Evolutionary conservation across 805 yeast species (phyloP).

Genomic region (Phaffomyces thermotolerans): DNA sequence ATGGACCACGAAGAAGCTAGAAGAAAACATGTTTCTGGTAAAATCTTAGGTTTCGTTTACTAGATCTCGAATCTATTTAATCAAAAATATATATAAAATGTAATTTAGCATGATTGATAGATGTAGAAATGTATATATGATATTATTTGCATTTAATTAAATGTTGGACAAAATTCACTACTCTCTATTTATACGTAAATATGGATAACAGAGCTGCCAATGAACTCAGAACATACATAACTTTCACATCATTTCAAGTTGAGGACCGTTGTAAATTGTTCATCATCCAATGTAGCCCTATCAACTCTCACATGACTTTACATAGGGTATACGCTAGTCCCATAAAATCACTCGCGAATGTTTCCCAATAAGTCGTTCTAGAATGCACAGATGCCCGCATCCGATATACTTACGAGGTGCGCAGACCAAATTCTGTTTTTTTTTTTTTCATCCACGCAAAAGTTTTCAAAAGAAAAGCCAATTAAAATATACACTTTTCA

Average conservation of each 20-base stretch:
- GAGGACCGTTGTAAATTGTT: too few species aligned
- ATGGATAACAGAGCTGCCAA: too few species aligned
- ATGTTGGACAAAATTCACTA: neutral
- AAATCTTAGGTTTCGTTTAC: conserved; percentile 97
- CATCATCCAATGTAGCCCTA: too few species aligned
- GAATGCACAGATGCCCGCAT: neutral
- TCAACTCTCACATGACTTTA: too few species aligned
- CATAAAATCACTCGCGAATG: neutral
- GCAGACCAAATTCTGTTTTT: conserved; percentile 4
- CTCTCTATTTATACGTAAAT: too few species aligned
- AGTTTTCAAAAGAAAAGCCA: conserved; percentile 22
- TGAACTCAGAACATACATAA: too few species aligned
- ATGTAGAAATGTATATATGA: neutral
- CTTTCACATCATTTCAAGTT: too few species aligned
- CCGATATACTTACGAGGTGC: neutral
- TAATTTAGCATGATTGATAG: conserved; percentile 7
- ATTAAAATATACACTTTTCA: conserved; percentile 5
- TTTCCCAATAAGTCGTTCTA: too few species aligned
- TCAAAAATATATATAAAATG: conserved; percentile 8
- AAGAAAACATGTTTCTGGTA: conserved; percentile 99
- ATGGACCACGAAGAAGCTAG: conserved; percentile 99
- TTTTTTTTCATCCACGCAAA: conserved; percentile 21
- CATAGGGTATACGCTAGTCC: neutral
- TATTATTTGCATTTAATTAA: neutral
- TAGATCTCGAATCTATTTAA: conserved; percentile 27